Base-by-base conservation (phyloP, 768 basidiomycete genomes). In the Ramaria sp. region DNA sequence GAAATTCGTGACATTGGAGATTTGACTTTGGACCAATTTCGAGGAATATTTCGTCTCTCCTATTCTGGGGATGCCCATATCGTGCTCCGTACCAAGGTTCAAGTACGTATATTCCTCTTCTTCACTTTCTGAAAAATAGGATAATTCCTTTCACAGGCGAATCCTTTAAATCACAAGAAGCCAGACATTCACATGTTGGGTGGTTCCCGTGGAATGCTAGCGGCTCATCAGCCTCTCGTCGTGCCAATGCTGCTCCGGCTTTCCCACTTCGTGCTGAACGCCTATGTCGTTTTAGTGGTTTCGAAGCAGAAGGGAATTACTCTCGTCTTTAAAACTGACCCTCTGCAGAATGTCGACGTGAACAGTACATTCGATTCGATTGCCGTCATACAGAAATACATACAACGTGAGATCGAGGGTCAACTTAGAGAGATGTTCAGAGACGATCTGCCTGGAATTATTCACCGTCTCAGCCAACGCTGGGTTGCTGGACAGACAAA, bases 291-390 rank as follows among this genome's bases (percentile, higher is more conserved):
- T 62, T 83, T 99, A 58, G 94, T 98, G 64, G 91, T 99, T 57
- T 97, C 94, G 24, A 89, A 91, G 63, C 91, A 93, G 68, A 97
- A 97, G 66, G 96, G 96, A 43, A 97, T 98, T 67, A 98, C 96
- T 0, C 83, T 99, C 53, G 96, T 98, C 24, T 99, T 99, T 82
- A 98, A 98, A 74, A 98, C 96, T 37, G 96, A 99, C 71, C 96
- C 96, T 1, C 79, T 99, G 39, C 93, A 99, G 71, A 90, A 91
- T 62, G 93, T 99, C 53, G 91, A 98, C 66, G 98, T 99, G 67
- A 93, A 88, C 70, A 89, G 87, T 69, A 97, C 94, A 2, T 99
- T 99, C 65, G 96, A 99, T 70, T 92, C 91, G 3, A 95, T 99
- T 61, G 91, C 90, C 47, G 94, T 97, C 61, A 96, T 99, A 51